Evolutionary conservation across 192 early-diverging fungal species (phyloP).

Genomic region (Radiomyces spectabilis): DNA sequence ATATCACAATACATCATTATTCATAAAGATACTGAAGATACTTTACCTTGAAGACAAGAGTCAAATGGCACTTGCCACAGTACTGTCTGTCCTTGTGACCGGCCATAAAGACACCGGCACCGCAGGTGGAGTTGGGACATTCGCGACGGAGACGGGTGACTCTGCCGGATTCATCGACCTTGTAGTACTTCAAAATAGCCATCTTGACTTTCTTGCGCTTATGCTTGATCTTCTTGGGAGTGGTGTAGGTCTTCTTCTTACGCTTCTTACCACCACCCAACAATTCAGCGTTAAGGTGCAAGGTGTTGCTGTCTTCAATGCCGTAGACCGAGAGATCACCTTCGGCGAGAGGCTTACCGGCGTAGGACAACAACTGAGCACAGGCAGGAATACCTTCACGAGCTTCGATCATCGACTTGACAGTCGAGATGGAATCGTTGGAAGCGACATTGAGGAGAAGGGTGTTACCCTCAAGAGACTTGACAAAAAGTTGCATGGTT

Average conservation of each 20-base stretch:
- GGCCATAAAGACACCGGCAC: conserved; percentile 99
- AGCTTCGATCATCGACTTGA: conserved; percentile 49
- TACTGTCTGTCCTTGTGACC: conserved; percentile 97
- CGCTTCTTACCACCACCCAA: conserved; percentile 95
- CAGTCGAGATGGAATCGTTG: conserved; percentile 33
- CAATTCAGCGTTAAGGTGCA: conserved; percentile 66
- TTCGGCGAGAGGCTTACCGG: conserved; percentile 41
- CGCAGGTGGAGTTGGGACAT: conserved; percentile 94
- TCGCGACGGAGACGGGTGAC: conserved; percentile 98
- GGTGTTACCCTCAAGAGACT: conserved; percentile 56
- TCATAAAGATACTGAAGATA: too few species aligned
- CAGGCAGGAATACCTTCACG: conserved; percentile 56
- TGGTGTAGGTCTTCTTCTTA: conserved; percentile 99
- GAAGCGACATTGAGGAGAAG: conserved; percentile 47
- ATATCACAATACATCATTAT: too few species aligned
- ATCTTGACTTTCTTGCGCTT: conserved; percentile 99
- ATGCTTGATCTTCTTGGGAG: conserved; percentile 99
- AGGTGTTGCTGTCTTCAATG: conserved; percentile 66
- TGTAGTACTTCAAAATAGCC: conserved; percentile 98
- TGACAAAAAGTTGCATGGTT: conserved; percentile 58
- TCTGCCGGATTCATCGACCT: conserved; percentile 95
- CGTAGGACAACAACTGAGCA: conserved; percentile 50
- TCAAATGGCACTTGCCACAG: conserved; percentile 95
- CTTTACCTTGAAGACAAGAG: conserved; percentile 85
- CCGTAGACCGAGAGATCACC: conserved; percentile 39